Percentiles rank a stretch among this genome's conserved stretches.
These are phyloP conservation scores for Picea glauca DNA, from an alignment of 75 land plant genomes.

Conservation along the genomic window DNA sequence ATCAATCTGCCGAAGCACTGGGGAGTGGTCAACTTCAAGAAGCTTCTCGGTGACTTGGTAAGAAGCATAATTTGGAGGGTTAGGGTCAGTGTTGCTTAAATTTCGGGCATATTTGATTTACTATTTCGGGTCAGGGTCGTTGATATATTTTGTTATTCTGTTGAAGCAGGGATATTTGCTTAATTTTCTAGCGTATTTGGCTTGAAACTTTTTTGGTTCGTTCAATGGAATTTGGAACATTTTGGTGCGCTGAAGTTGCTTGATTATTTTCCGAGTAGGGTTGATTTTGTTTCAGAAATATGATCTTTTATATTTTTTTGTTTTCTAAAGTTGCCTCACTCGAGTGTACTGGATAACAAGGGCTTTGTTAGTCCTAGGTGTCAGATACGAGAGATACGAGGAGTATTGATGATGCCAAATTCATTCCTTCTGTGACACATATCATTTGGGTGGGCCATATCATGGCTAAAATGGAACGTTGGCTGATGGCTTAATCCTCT, in stretches of 20 bases:
- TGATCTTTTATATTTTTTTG: too few relatives aligned
- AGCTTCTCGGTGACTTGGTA: slow-evolving; percentile 48
- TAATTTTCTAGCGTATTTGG: not conserved
- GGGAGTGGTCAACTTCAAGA: slow-evolving; percentile 48
- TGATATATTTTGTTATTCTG: not conserved
- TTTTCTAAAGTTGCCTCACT: too few relatives aligned
- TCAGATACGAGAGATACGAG: too few relatives aligned
- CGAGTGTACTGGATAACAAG: too few relatives aligned
- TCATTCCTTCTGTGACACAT: not conserved
- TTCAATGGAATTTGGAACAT: not conserved
- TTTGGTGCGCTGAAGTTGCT: not conserved
- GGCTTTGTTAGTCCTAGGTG: too few relatives aligned
- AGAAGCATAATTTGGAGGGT: not conserved
- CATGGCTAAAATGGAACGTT: too few relatives aligned
- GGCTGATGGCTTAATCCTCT: too few relatives aligned
- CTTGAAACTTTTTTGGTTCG: not conserved
- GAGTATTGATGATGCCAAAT: not conserved
- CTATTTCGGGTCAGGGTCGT: not conserved
- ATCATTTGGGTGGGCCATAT: not conserved
- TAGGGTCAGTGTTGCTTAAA: not conserved
- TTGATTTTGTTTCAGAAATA: too few relatives aligned
- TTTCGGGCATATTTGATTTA: not conserved
- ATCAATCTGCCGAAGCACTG: slow-evolving; percentile 57
- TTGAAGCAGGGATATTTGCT: not conserved
- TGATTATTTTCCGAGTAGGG: not conserved